Percentiles rank a stretch among this genome's conserved stretches.
phyloP scores from a whole-genome alignment of 2,329 filamentous ascomycete species.

The Grosmannia huntii region DNA sequence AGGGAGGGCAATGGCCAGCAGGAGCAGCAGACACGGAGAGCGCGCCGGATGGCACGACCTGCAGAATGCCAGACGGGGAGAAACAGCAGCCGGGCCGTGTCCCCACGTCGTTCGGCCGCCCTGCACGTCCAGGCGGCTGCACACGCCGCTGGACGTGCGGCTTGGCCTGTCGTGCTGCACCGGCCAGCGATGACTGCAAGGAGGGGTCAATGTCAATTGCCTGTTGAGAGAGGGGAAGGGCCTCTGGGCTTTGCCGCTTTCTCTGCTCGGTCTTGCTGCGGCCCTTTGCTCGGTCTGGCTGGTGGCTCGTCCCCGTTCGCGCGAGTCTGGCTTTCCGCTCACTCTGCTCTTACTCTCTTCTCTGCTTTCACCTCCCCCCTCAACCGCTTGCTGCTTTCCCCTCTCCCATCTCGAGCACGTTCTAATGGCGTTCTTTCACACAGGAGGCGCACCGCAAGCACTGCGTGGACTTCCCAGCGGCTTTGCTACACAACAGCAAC shows the following conservation, averaged over 20 bases:
- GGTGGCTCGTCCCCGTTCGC: neutral
- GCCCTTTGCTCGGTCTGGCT: neutral
- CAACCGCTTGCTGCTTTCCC: neutral
- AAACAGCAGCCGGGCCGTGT: neutral
- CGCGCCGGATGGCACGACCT: neutral
- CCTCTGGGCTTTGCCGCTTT: neutral
- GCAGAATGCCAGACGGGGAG: neutral
- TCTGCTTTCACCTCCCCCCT: neutral
- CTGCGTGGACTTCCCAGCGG: constrained; percentile 48
- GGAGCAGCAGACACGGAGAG: neutral
- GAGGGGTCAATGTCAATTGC: neutral
- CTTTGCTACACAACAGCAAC: constrained; percentile 29
- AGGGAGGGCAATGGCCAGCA: neutral
- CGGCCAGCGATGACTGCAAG: neutral
- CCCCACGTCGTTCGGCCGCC: neutral
- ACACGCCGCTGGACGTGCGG: neutral
- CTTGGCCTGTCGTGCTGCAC: neutral
- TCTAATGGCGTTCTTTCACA: constrained; percentile 6
- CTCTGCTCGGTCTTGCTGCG: neutral
- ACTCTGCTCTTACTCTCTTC: neutral
- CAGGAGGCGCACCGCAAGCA: constrained; percentile 48
- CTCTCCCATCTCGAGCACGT: neutral
- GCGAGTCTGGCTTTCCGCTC: neutral
- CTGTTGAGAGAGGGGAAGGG: neutral
- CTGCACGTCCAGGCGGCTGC: neutral